Conservation (phyloP, 2,329 filamentous ascomycete genomes). For the Canariomyces notabilis region DNA sequence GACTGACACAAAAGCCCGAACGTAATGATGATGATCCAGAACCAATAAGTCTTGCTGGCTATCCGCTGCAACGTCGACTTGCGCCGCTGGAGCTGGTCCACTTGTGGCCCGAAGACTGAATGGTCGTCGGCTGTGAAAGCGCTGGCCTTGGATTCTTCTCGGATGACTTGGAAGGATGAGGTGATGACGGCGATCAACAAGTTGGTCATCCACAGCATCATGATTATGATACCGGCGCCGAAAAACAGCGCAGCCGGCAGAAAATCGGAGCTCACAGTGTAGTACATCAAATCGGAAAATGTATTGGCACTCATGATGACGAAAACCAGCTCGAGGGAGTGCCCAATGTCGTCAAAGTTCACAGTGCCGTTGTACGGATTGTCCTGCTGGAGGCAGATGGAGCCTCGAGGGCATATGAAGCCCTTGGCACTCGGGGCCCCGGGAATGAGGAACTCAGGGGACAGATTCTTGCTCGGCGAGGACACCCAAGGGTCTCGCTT, state of each 20-base stretch:
- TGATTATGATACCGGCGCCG: constrained; percentile 71
- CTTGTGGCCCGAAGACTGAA: constrained; percentile 28
- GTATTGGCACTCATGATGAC: constrained; percentile 99
- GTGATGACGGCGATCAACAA: constrained; percentile 95
- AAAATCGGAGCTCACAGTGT: constrained; percentile 87
- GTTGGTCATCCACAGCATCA: constrained; percentile 96
- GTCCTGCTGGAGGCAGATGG: constrained; percentile 70
- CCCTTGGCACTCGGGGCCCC: constrained; percentile 64
- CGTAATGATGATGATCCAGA: constrained; percentile 79
- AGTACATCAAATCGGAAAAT: constrained; percentile 91
- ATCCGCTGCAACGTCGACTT: constrained; percentile 57
- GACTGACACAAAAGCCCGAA: constrained; percentile 77
- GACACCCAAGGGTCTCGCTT: constrained; percentile 62
- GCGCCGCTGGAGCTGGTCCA: constrained; percentile 39
- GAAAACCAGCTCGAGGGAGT: constrained; percentile 91
- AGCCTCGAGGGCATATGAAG: constrained; percentile 79
- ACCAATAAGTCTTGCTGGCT: constrained; percentile 66
- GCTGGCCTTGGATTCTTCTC: constrained; percentile 90
- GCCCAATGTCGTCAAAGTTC: constrained; percentile 89
- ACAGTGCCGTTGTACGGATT: constrained; percentile 83
- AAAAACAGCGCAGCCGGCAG: constrained; percentile 77
- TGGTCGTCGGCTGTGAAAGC: constrained; percentile 75
- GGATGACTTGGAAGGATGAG: constrained; percentile 95
- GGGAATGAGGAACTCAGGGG: constrained; percentile 39
- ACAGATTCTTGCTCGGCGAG: constrained; percentile 21